phyloP scores from a whole-genome alignment of 2,329 filamentous ascomycete species.

The Phoma sp. region DNA sequence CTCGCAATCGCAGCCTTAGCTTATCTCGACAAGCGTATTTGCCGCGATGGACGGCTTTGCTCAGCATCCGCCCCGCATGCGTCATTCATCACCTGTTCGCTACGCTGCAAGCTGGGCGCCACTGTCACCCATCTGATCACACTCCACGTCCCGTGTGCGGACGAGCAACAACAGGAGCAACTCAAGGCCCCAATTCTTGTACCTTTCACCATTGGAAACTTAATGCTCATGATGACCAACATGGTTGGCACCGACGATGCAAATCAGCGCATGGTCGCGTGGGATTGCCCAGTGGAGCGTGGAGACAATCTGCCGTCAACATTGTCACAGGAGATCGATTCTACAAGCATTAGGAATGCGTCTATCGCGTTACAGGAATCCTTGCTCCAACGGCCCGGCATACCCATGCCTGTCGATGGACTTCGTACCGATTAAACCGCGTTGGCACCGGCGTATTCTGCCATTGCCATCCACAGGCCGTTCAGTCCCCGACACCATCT shows the following conservation, averaged over 20 bases:
- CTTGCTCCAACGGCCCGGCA: conserved; percentile 3
- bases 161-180: neutral
- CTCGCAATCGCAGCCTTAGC: neutral
- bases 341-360: neutral
- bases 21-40: neutral
- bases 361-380: conserved; percentile 4
- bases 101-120: conserved; percentile 6
- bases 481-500: neutral
- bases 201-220: neutral
- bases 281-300: neutral
- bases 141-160: neutral
- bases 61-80: conserved; percentile 8
- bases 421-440: conserved; percentile 1
- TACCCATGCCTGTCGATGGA: conserved; percentile 2
- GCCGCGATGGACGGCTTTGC: neutral
- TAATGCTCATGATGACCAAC: neutral
- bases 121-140: conserved; percentile 7
- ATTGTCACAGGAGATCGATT: neutral
- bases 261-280: neutral
- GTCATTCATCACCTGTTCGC: conserved; percentile 16
- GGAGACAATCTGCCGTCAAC: neutral
- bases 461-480: neutral
- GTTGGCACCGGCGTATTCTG: neutral
- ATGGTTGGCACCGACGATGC: neutral
- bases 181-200: neutral